A percentile compares a stretch with the other conserved stretches of the same genome.
phyloP scores from a whole-genome alignment of 2,329 filamentous ascomycete genomes.

The Penicillium occitanis region DNA sequence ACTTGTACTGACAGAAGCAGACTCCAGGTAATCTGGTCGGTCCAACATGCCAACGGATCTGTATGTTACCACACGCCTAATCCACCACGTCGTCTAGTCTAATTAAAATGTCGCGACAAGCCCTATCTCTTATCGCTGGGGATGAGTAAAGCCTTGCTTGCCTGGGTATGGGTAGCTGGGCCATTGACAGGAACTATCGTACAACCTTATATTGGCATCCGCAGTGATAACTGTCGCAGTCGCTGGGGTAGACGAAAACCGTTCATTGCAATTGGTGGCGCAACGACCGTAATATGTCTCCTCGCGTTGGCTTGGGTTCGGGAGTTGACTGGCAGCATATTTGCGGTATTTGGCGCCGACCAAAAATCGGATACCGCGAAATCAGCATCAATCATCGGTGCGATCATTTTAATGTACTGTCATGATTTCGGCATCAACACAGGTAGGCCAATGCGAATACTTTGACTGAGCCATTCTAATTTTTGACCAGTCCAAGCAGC shows the following conservation, averaged over 20 bases:
- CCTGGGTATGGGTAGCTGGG: constrained; percentile 80
- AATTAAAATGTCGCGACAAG: constrained; percentile 21
- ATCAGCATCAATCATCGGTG: constrained; percentile 68
- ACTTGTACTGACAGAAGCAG: constrained; percentile 40
- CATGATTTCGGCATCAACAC: constrained; percentile 95
- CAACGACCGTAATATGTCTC: constrained; percentile 67
- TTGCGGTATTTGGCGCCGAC: constrained; percentile 70
- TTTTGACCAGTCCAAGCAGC: constrained; percentile 71
- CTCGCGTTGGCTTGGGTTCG: constrained; percentile 72
- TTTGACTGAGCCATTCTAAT: constrained; percentile 45
- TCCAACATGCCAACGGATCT: constrained; percentile 90
- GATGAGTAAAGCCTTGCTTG: constrained; percentile 78
- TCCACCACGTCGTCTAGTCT: not conserved
- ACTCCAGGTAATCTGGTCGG: constrained; percentile 91
- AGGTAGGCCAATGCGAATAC: not conserved
- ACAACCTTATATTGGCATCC: constrained; percentile 78
- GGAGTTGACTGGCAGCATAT: constrained; percentile 67
- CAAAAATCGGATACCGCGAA: constrained; percentile 63
- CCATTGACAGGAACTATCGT: constrained; percentile 77
- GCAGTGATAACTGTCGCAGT: constrained; percentile 73
- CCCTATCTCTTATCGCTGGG: constrained; percentile 78
- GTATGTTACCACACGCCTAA: constrained; percentile 40
- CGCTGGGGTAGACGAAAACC: constrained; percentile 77
- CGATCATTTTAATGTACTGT: constrained; percentile 82
- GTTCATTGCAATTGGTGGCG: constrained; percentile 71